Conservation (phyloP, 2,329 filamentous ascomycete species). For the Dothistroma septosporum region DNA sequence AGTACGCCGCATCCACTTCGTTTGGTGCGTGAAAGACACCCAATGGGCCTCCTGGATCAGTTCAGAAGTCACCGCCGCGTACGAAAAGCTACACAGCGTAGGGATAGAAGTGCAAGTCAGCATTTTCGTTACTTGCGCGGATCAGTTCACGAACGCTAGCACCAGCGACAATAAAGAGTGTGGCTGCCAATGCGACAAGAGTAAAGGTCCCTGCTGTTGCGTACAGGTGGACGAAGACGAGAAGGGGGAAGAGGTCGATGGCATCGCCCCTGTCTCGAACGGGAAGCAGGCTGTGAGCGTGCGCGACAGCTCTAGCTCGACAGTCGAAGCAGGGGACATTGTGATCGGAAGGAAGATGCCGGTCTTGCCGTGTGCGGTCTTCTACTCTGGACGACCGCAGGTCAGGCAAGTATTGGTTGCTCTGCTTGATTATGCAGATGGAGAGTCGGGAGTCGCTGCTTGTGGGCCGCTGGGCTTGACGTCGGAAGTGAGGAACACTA, state of each 20-base stretch:
- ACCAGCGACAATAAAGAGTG: constrained; percentile 19
- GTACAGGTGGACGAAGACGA: constrained; percentile 15
- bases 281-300: background rate
- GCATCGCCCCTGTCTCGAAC: constrained; percentile 5
- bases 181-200: constrained; percentile 26
- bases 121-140: constrained; percentile 27
- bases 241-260: constrained; percentile 10
- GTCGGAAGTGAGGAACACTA: constrained; percentile 20
- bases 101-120: constrained; percentile 23
- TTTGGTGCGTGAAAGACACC: constrained; percentile 28
- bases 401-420: constrained; percentile 14
- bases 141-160: constrained; percentile 20
- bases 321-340: background rate
- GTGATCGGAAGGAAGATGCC: background rate
- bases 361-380: constrained; percentile 19
- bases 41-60: constrained; percentile 21
- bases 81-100: constrained; percentile 15
- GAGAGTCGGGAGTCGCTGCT: constrained; percentile 25
- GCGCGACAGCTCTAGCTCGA: background rate
- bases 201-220: constrained; percentile 26
- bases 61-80: constrained; percentile 20
- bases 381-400: constrained; percentile 26
- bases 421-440: constrained; percentile 25
- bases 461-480: constrained; percentile 25
- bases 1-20: constrained; percentile 21